Base-by-base conservation (phyloP, 2,329 filamentous ascomycete genomes). In the Endoconidiophora laricicola region DNA sequence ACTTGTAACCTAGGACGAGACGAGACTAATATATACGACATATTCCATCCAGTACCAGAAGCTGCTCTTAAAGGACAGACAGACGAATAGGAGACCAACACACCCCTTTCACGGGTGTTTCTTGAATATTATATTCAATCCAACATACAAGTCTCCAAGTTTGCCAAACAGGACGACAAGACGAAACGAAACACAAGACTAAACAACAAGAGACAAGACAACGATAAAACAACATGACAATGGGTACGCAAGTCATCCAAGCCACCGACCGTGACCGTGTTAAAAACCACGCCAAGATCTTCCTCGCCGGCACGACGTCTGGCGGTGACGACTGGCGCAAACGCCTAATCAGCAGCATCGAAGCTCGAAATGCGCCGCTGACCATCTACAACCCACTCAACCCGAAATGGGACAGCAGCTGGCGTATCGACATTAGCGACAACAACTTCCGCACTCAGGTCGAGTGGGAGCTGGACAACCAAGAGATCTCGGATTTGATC, bases 381-480 rank as follows among this genome's bases (percentile, higher is more conserved):
- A 76, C 71, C 1, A 61, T 82, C 54, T 66, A 71, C 59, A 74
- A 82, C 55, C 79, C 78, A 0, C 63, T 69, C 6, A 70, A 76
- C 1, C 52, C 62, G 4, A 67, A 74, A 58, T 82, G 78, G 79
- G 69, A 78, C 57, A 57, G 60, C 6, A 67, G 61, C 1, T 76
- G 73, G 69, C 61, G 55, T 12, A 71, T 78, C 48, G 69, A 76
- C 45, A 62, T 69, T 16, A 59, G 62, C 0, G 69, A 69, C 52
- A 54, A 55, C 2, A 66, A 62, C 0, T 81, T 74, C 61, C 60
- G 60, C 6, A 61, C 69, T 38, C 79, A 83, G 58, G 68, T 76
- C 0, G 61, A 68, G 26, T 82, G 79, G 78, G 79, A 83, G 63
- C 65, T 81, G 2, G 65, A 70, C 14, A 74, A 68, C 60, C 70